phyloP scores from a whole-genome alignment of 148 eudicot species.

The Chenopodium suecicum region DNA sequence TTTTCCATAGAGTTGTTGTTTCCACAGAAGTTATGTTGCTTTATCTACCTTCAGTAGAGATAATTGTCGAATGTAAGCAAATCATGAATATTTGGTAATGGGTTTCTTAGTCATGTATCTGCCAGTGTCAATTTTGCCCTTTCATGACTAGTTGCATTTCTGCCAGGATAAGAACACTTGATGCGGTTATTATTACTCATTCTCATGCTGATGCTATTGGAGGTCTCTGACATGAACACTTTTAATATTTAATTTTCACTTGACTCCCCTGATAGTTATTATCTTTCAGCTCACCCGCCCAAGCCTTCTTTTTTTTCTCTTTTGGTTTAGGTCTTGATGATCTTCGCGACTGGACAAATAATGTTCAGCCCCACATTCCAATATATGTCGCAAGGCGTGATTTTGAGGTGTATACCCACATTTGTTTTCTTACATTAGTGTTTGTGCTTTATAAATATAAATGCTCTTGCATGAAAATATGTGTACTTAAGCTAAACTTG shows the following conservation, averaged over 20 bases:
- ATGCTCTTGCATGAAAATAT: neutral
- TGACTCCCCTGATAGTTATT: slow-evolving; percentile 10
- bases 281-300: slow-evolving; percentile 15
- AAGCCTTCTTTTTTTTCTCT: slow-evolving; percentile 16
- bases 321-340: slow-evolving; percentile 78
- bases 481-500: neutral
- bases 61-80: neutral
- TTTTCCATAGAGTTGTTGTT: neutral
- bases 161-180: slow-evolving; percentile 95
- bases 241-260: slow-evolving; percentile 25
- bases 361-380: slow-evolving; percentile 81
- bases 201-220: slow-evolving; percentile 99
- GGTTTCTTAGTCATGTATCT: slow-evolving; percentile 13
- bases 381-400: slow-evolving; percentile 89
- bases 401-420: slow-evolving; percentile 69
- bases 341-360: slow-evolving; percentile 99
- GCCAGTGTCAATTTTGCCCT: slow-evolving; percentile 15
- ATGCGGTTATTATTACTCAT: slow-evolving; percentile 95
- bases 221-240: slow-evolving; percentile 63
- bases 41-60: slow-evolving; percentile 1
- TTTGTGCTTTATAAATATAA: neutral
- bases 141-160: slow-evolving; percentile 52
- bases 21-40: neutral
- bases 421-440: neutral
- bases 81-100: neutral